phyloP scores from a whole-genome alignment of 129 eudicot genomes.

The Pittosporum tobira region DNA sequence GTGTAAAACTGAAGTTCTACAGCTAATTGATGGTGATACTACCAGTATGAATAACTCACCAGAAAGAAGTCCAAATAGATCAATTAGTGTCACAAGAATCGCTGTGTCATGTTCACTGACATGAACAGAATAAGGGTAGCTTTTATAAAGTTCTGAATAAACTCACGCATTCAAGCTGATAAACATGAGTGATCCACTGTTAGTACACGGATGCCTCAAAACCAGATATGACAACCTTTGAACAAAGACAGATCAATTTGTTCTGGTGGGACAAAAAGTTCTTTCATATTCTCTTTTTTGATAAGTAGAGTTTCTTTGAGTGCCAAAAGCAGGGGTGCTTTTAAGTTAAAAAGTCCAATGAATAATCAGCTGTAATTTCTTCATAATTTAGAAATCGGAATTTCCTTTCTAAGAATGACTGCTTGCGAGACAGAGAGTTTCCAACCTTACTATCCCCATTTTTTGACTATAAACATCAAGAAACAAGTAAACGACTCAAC shows the following conservation, averaged over 20 bases:
- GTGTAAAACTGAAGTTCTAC: too few relatives aligned
- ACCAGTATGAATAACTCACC: constrained; percentile 1
- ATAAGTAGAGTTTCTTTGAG: too few relatives aligned
- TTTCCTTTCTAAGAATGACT: too few relatives aligned
- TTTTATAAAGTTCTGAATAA: background rate
- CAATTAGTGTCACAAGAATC: constrained; percentile 5
- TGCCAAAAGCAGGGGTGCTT: too few relatives aligned
- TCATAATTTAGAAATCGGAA: too few relatives aligned
- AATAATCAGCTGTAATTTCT: too few relatives aligned
- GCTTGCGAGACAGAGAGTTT: too few relatives aligned
- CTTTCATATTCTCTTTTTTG: too few relatives aligned
- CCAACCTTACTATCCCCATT: too few relatives aligned
- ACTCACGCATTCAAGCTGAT: background rate
- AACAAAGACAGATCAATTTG: background rate
- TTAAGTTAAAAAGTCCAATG: too few relatives aligned
- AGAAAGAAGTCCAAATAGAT: background rate
- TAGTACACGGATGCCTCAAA: background rate
- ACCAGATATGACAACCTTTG: background rate
- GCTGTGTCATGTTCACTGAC: background rate
- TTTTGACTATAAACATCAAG: too few relatives aligned
- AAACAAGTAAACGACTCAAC: too few relatives aligned
- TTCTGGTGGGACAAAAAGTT: background rate
- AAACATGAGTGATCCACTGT: background rate
- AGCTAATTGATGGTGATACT: background rate
- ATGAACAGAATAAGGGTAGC: background rate